Conservation (phyloP, 2,329 filamentous ascomycete species). For the Penicillium sp. region DNA sequence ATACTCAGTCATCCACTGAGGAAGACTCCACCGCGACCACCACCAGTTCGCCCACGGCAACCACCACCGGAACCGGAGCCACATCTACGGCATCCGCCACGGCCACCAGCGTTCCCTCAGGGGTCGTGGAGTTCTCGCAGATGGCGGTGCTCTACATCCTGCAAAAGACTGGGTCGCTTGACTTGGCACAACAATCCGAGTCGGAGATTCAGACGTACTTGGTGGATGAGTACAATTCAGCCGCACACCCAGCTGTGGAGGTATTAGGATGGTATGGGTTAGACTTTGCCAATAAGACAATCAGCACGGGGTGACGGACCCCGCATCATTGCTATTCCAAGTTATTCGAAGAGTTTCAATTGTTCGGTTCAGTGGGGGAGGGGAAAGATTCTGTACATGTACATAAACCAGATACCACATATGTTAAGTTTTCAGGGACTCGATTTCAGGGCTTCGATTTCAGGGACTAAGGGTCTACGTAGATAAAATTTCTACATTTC, state of each 20-base stretch:
- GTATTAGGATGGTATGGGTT: slow-evolving; percentile 32
- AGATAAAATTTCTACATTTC: too few species aligned
- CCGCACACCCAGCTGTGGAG: slow-evolving; percentile 17
- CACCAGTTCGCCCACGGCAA: slow-evolving; percentile 20
- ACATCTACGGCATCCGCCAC: slow-evolving; percentile 13
- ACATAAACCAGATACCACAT: background rate
- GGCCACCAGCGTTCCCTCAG: slow-evolving; percentile 12
- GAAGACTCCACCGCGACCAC: slow-evolving; percentile 1
- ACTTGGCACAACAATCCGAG: slow-evolving; percentile 30
- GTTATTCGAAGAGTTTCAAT: background rate
- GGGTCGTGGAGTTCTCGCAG: slow-evolving; percentile 36
- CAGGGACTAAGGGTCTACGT: background rate
- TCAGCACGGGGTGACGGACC: slow-evolving; percentile 24
- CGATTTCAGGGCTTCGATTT: background rate
- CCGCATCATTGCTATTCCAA: background rate
- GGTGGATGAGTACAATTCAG: slow-evolving; percentile 22
- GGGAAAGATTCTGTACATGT: background rate
- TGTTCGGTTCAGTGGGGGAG: background rate
- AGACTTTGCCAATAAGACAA: slow-evolving; percentile 39
- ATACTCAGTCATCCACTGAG: background rate
- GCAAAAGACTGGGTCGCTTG: slow-evolving; percentile 34
- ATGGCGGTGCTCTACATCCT: slow-evolving; percentile 45
- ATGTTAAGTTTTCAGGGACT: background rate
- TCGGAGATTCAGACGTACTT: slow-evolving; percentile 35
- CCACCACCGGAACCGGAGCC: slow-evolving; percentile 15